Conservation (phyloP, 73 alveolate genomes). For the Urostyla sp. region DNA sequence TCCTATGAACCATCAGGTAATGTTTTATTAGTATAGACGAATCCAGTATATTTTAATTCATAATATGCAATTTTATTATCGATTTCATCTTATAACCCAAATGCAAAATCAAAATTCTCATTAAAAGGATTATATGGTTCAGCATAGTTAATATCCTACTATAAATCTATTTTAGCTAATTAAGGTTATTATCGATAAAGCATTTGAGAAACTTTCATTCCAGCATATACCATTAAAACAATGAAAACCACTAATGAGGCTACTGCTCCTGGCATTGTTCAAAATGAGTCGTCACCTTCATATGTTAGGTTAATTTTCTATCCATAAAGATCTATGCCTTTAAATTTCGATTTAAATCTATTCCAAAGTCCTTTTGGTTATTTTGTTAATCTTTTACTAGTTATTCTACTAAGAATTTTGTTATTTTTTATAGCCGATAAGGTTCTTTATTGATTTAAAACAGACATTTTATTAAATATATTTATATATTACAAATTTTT, state of each 20-base stretch:
- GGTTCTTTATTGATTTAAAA: too few species aligned
- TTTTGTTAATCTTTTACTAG: too few species aligned
- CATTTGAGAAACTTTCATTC: not conserved
- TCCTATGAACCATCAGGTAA: not conserved
- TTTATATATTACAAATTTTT: too few species aligned
- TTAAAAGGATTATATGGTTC: slow-evolving; percentile 5
- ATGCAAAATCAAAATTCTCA: slow-evolving; percentile 29
- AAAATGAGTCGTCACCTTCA: slow-evolving; percentile 4
- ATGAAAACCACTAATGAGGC: not conserved
- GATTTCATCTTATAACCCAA: slow-evolving; percentile 4
- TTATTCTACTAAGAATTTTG: too few species aligned
- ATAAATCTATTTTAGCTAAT: not conserved
- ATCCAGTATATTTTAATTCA: not conserved
- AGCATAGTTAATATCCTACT: not conserved
- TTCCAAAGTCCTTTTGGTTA: too few species aligned
- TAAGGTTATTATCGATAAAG: not conserved
- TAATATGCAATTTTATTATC: slow-evolving; percentile 9
- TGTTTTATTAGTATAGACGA: not conserved
- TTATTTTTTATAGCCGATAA: too few species aligned
- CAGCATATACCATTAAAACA: not conserved
- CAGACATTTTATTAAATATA: too few species aligned
- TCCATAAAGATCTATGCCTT: not conserved
- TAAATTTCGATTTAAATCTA: too few species aligned
- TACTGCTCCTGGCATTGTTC: slow-evolving; percentile 7
- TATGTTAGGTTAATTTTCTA: not conserved